Base-by-base conservation (phyloP, 2,329 filamentous ascomycete genomes). In the Scedosporium boydii region DNA sequence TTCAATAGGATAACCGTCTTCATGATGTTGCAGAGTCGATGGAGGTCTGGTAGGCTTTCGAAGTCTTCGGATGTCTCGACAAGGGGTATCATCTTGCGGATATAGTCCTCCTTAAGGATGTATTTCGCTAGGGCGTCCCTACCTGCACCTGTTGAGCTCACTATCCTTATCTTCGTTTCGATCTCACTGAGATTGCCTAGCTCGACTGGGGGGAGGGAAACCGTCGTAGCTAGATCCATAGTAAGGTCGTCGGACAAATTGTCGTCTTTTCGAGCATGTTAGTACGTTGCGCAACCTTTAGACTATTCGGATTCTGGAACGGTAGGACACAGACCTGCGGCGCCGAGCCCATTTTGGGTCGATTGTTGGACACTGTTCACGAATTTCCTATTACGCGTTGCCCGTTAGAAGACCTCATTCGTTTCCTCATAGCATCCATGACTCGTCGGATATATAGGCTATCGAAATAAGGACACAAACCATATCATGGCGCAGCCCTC, bases 11-110 rank as follows among this genome's bases (percentile, higher is more conserved):
- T 96, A 63, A 98, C 83, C 64, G 89, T 89, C 80, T 99, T 99
- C 90, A 97, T 95, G 72, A 99, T 97, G 73, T 92, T 96, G 83
- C 95, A 99, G 56, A 99, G 80, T 58, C 90, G 86, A 74, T 98
- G 95, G 64, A 99, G 78, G 71, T 98, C 93, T 23, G 84, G 77
- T 7, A 96, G 78, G 72, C 90, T 93, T 75, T 99, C 91, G 64
- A 96, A 82, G 69, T 96, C 91, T 74, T 99, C 95, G 9, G 95
- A 93, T 77, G 90, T 87, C 64, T 90, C 85, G 57, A 99, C 90
- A 59, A 98, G 75, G 1, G 91, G 91, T 60, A 95, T 88, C 59
- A 99, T 80, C 73, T 93, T 96, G 67, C 84, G 78, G 65, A 99
- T 91, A 73, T 96, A 97, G 66, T 95, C 87, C 58, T 96, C 90